Evolutionary conservation across 1,139 yeast genomes (phyloP).

Genomic region (Pichia inconspicua): DNA sequence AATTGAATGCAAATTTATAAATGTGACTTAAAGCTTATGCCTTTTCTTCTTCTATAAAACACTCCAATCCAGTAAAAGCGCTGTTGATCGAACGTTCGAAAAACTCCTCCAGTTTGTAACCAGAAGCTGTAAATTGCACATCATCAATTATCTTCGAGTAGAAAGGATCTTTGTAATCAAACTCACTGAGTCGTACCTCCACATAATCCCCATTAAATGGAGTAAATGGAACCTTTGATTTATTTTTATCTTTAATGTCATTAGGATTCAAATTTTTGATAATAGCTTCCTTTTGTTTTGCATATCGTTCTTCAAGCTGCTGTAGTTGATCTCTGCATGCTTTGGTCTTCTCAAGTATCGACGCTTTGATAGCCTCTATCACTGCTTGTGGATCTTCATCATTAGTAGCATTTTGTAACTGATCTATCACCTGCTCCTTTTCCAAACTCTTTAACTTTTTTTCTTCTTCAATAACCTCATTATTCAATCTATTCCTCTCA

Average conservation of each 20-base stretch:
- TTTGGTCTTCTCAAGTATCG: constrained; percentile 58
- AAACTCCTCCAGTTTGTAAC: constrained; percentile 65
- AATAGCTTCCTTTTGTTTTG: constrained; percentile 36
- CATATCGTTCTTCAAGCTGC: constrained; percentile 41
- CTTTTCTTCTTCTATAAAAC: constrained; percentile 67
- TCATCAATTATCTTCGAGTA: constrained; percentile 51
- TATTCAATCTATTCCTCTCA: constrained; percentile 53
- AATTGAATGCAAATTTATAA: constrained; percentile 24
- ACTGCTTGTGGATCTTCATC: constrained; percentile 41
- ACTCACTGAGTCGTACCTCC: constrained; percentile 30
- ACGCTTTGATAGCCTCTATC: constrained; percentile 47
- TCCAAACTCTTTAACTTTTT: constrained; percentile 40
- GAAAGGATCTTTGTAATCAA: constrained; percentile 53
- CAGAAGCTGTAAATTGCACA: constrained; percentile 74
- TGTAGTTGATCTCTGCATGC: constrained; percentile 62
- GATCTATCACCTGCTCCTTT: constrained; percentile 62
- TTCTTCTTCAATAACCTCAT: constrained; percentile 34
- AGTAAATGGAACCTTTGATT: constrained; percentile 62
- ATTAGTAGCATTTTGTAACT: constrained; percentile 49
- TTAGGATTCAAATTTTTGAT: constrained; percentile 27
- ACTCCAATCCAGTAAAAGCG: constrained; percentile 85
- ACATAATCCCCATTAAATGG: constrained; percentile 87
- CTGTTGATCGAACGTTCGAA: constrained; percentile 74
- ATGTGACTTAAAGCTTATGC: background rate
- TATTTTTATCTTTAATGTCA: constrained; percentile 22